phyloP scores from a whole-genome alignment of 352 stramenopile species.

The Pythium rhizo-oryzae region DNA sequence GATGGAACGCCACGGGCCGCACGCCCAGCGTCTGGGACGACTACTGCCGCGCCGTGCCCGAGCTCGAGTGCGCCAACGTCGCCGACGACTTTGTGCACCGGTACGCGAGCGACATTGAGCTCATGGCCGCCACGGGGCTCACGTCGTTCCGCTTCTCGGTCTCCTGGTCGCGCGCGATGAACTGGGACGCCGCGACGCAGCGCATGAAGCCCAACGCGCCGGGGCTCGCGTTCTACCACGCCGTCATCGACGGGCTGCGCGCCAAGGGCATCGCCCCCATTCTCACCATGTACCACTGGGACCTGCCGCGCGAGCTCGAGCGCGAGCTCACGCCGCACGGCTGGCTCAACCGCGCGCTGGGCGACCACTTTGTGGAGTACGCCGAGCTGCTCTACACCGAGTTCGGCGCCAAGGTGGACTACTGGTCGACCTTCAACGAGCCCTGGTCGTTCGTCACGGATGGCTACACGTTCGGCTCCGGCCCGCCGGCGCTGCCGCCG shows the following conservation, averaged over 20 bases:
- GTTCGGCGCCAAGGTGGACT: constrained; percentile 92
- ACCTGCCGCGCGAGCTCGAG: constrained; percentile 90
- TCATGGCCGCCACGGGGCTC: constrained; percentile 92
- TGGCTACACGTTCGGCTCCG: constrained; percentile 82
- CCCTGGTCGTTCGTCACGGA: constrained; percentile 83
- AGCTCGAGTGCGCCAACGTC: constrained; percentile 87
- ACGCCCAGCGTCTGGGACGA: constrained; percentile 94
- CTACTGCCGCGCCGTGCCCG: constrained; percentile 72
- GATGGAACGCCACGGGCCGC: constrained; percentile 73
- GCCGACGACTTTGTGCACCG: constrained; percentile 94
- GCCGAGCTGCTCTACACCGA: constrained; percentile 87
- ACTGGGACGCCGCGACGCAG: constrained; percentile 53
- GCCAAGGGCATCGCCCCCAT: constrained; percentile 83
- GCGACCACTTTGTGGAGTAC: constrained; percentile 84
- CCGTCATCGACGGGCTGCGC: constrained; percentile 86
- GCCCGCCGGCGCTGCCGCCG: constrained; percentile 34
- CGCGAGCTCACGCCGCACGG: constrained; percentile 55
- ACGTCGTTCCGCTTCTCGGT: constrained; percentile 93
- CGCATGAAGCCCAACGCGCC: constrained; percentile 73
- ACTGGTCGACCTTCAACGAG: constrained; percentile 97
- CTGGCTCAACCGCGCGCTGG: constrained; percentile 45
- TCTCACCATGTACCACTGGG: constrained; percentile 96
- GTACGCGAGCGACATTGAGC: constrained; percentile 88
- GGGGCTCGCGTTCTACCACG: constrained; percentile 94
- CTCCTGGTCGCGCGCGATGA: constrained; percentile 91